Base-by-base conservation (phyloP, 495 filamentous ascomycete genomes). In the Glutinoglossum americanum region DNA sequence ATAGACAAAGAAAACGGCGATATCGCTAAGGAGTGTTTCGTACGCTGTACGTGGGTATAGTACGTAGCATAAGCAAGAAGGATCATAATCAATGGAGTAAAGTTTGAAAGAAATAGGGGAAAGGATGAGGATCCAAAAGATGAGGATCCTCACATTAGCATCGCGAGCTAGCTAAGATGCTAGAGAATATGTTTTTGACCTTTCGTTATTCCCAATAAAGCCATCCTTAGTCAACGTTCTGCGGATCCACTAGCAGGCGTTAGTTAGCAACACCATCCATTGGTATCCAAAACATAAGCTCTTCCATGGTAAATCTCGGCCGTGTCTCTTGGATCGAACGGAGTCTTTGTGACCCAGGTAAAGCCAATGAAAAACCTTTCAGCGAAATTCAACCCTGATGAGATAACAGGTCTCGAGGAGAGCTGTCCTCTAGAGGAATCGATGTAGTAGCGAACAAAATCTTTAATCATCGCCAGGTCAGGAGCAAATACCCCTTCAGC, bases 401-500 rank as follows among this genome's bases (percentile, higher is more conserved):
- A 56, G 28, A 58, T 53, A 54, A 54, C 59, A 39, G 60, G 57
- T 27, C 51, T 56, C 57, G 54, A 54, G 35, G 51, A 35, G 57
- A 62, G 32, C 17, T 54, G 51, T 59, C 53, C 41, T 39, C 59
- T 23, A 4, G 44, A 54, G 53, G 60, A 59, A 44, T 21, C 54
- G 17, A 60, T 57, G 23, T 62, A 62, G 41, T 51, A 62, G 35
- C 60, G 57, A 51, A 62, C 47, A 60, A 62, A 62, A 33, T 59
- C 60, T 51, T 62, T 62, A 44, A 56, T 41, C 37, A 39, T 62
- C 33, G 57, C 60, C 5, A 62, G 57, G 47, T 62, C 41, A n/a
- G 60, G 60, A 41, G 37, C 37, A 17, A 17, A 17, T 41, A 41
- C 37, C 7, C 37, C 37, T 17, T 41, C 37, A 41, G 37, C 37